Evolutionary conservation across 495 filamentous ascomycete species (phyloP).

Genomic region (Letharia columbiana): DNA sequence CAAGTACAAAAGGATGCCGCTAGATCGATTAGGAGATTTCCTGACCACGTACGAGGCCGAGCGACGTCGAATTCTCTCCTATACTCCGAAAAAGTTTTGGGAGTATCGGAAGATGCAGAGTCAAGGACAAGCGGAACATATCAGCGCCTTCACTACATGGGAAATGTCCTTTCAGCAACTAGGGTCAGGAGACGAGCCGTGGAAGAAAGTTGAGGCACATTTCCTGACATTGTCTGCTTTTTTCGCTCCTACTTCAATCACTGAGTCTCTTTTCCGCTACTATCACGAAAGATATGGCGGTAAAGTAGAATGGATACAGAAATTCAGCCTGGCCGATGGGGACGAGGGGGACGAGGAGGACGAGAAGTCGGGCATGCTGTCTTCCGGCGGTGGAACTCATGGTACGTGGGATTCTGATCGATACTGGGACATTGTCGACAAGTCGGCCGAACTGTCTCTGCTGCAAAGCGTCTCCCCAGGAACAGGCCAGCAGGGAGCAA

Average conservation of each 20-base stretch:
- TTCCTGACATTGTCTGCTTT: background rate
- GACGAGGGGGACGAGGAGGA: background rate
- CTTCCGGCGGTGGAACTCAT: too few species aligned
- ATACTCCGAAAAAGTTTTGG: background rate
- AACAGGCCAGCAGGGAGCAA: background rate
- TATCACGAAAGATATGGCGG: background rate
- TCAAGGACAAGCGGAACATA: background rate
- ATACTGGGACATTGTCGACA: background rate
- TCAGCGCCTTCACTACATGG: slow-evolving; percentile 6
- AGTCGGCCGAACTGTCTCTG: background rate
- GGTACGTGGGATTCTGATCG: background rate
- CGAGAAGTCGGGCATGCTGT: background rate
- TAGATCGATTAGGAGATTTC: background rate
- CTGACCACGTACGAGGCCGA: background rate
- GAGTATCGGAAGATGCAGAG: background rate
- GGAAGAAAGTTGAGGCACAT: background rate
- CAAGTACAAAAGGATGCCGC: background rate
- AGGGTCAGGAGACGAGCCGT: background rate
- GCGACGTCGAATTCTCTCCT: background rate
- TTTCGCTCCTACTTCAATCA: background rate
- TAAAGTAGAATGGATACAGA: background rate
- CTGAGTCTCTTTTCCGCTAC: background rate
- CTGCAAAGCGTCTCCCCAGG: background rate
- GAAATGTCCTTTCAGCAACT: slow-evolving; percentile 5
- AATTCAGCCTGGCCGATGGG: background rate